These are phyloP conservation scores for Diaporthe batatas DNA, from an alignment of 2,329 filamentous ascomycete species.

Conservation along the genomic window DNA sequence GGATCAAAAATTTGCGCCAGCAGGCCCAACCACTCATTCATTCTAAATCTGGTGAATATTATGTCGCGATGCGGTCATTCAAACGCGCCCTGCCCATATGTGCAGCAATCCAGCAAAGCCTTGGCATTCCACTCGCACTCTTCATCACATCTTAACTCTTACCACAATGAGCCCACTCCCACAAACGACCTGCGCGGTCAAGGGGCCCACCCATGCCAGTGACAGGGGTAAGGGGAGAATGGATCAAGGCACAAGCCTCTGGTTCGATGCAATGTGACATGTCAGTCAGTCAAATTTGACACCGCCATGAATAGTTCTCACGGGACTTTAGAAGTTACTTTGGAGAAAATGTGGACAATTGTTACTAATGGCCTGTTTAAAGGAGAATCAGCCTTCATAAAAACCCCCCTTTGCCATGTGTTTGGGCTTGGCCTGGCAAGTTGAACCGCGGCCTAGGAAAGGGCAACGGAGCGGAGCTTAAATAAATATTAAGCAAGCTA, in stretches of 20 bases:
- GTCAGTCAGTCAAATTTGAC: neutral
- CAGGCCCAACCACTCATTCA: too few species aligned
- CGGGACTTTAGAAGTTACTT: neutral
- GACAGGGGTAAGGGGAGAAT: neutral
- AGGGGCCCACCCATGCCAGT: neutral
- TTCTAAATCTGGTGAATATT: neutral
- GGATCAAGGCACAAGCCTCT: neutral
- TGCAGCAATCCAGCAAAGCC: neutral
- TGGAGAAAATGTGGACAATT: neutral
- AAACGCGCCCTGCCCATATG: neutral
- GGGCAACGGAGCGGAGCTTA: neutral
- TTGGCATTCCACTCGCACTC: neutral
- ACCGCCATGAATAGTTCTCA: neutral
- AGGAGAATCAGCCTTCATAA: neutral
- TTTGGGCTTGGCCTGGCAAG: neutral
- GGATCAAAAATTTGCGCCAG: too few species aligned
- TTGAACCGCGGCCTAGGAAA: neutral
- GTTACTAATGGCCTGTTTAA: neutral
- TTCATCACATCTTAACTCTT: neutral
- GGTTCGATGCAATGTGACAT: neutral
- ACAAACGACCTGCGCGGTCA: neutral
- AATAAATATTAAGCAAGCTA: too few species aligned
- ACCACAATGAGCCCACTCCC: slow-evolving; percentile 15
- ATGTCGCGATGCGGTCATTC: neutral
- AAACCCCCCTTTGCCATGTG: neutral